Evolutionary conservation across 1,284 basidiomycete genomes (phyloP).

Genomic region (Hymenochaete sp.): DNA sequence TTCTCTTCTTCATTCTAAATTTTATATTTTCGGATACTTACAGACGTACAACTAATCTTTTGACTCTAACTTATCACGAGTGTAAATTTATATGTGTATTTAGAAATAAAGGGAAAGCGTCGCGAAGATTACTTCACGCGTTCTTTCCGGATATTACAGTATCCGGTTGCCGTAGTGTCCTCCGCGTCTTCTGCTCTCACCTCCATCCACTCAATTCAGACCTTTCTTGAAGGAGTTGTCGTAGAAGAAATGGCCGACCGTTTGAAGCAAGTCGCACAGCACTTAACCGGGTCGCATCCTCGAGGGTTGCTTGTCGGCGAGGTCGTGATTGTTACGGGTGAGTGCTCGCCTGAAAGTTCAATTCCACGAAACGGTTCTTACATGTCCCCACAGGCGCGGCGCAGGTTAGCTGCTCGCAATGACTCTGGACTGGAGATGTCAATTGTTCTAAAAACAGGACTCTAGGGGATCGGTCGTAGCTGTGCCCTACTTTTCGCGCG

Average conservation of each 20-base stretch:
- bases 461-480: conserved; percentile 66
- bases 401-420: conserved; percentile 39
- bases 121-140: no score
- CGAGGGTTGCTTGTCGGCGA: conserved; percentile 67
- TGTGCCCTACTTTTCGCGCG: conserved; percentile 72
- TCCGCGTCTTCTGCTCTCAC: no score
- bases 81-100: no score
- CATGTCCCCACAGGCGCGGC: conserved; percentile 47
- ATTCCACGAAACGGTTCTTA: conserved; percentile 17
- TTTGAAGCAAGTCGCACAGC: conserved; percentile 62
- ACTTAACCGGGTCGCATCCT: conserved; percentile 49
- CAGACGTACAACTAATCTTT: no score
- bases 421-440: background rate
- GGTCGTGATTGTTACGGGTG: conserved; percentile 80
- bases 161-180: no score
- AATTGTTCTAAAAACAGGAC: background rate
- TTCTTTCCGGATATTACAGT: no score
- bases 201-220: no score
- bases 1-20: no score
- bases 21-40: no score
- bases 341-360: conserved; percentile 19
- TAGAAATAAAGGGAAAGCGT: no score
- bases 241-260: conserved; percentile 64
- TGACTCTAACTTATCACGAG: no score
- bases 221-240: no score